These are phyloP conservation scores for Diplodia mutila DNA, from an alignment of 2,329 filamentous ascomycete genomes.

Conservation along the genomic window DNA sequence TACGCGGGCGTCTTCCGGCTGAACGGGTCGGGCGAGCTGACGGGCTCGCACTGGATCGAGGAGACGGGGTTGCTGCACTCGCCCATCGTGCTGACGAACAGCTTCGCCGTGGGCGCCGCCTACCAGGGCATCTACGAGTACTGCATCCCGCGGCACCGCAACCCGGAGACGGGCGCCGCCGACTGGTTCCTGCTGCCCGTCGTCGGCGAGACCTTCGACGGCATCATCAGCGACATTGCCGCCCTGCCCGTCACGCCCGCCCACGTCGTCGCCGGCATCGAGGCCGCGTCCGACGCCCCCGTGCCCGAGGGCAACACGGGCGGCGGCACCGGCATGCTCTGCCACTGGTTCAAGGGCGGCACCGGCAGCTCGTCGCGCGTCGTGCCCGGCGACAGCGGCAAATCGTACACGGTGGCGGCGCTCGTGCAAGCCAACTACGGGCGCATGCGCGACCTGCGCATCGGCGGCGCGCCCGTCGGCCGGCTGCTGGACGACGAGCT, in stretches of 20 bases:
- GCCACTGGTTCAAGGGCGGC: slow-evolving; percentile 68
- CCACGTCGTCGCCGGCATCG: slow-evolving; percentile 60
- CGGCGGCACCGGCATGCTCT: slow-evolving; percentile 70
- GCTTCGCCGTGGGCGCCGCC: slow-evolving; percentile 60
- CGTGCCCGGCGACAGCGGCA: slow-evolving; percentile 41
- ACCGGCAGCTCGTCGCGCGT: slow-evolving; percentile 65
- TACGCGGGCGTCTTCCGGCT: slow-evolving; percentile 59
- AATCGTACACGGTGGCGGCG: slow-evolving; percentile 62
- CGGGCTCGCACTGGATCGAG: slow-evolving; percentile 63
- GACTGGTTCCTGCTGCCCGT: slow-evolving; percentile 61
- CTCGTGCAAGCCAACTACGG: slow-evolving; percentile 71
- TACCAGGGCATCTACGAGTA: slow-evolving; percentile 64
- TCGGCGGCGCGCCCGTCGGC: slow-evolving; percentile 66
- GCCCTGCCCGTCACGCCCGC: slow-evolving; percentile 59
- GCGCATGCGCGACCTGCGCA: slow-evolving; percentile 57
- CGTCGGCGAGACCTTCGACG: slow-evolving; percentile 67
- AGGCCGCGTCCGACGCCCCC: slow-evolving; percentile 52
- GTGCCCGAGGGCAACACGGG: slow-evolving; percentile 67
- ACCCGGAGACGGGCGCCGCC: slow-evolving; percentile 45
- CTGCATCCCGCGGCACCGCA: slow-evolving; percentile 51
- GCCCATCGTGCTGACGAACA: slow-evolving; percentile 64
- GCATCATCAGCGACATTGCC: slow-evolving; percentile 61
- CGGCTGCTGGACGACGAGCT: slow-evolving; percentile 56
- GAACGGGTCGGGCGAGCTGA: slow-evolving; percentile 67
- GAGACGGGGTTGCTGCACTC: slow-evolving; percentile 64